A percentile compares a stretch with the other conserved stretches of the same genome.
These are phyloP conservation scores for Cucumis sativus DNA, from an alignment of 306 rosid genomes.

Conservation along the genomic window DNA sequence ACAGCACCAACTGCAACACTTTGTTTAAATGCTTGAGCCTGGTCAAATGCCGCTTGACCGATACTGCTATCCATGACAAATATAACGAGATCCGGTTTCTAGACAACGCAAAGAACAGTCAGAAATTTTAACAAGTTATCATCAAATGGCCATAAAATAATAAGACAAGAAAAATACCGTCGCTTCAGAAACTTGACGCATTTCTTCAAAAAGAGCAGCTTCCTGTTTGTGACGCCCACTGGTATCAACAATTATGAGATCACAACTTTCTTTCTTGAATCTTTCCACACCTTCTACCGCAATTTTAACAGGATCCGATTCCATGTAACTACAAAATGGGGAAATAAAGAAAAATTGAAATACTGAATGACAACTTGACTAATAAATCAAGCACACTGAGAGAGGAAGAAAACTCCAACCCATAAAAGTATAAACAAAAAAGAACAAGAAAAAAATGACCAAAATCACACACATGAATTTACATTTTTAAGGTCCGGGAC, in stretches of 20 bases:
- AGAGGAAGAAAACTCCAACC: background rate
- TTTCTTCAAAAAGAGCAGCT: constrained; percentile 85
- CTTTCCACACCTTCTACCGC: constrained; percentile 75
- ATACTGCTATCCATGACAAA: constrained; percentile 90
- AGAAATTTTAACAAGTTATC: constrained; percentile 2
- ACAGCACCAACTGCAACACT: constrained; percentile 86
- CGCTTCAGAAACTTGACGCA: constrained; percentile 89
- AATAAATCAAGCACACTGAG: background rate
- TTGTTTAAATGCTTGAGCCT: constrained; percentile 72
- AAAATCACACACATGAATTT: background rate
- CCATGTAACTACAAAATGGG: constrained; percentile 43
- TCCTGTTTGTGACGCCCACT: constrained; percentile 89
- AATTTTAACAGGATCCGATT: constrained; percentile 73
- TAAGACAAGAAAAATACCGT: constrained; percentile 40
- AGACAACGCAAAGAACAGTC: constrained; percentile 21
- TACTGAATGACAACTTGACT: background rate
- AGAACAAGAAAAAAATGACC: background rate
- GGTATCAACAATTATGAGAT: constrained; percentile 82
- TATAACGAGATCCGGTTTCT: constrained; percentile 78
- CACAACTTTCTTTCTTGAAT: constrained; percentile 67
- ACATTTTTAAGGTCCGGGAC: background rate
- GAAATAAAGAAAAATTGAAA: constrained; percentile 11
- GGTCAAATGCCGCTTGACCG: constrained; percentile 89
- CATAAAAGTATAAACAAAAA: background rate
- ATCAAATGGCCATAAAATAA: background rate